Base-by-base conservation (phyloP, 1,284 basidiomycete genomes). In the Trichosporon ovoides region DNA sequence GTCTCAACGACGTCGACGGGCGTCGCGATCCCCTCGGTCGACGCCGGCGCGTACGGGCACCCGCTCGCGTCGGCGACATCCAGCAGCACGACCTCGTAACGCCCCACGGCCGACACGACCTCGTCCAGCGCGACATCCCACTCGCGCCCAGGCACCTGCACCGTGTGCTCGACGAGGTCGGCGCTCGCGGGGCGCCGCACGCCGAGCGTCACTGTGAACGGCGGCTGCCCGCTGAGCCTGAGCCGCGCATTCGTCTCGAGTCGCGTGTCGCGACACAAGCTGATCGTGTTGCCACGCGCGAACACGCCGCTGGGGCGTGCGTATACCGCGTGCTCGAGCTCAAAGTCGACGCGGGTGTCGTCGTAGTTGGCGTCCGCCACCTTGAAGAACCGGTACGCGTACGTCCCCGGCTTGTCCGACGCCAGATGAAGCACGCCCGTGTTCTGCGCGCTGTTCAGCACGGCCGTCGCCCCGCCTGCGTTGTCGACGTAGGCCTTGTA, bases 1-100 rank as follows among this genome's bases (percentile, higher is more conserved):
- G 90, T 92, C 77, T 98, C 95, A 7, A 92, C 90, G 11, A 98
- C 92, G 64, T 96, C 91, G 22, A 91, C 82, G 82, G 85, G 85
- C 40, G 91, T 83, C 34, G 83, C 83, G 59, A 84, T 80, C 33
- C 79, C 78, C 59, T 84, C 80, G n/a, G 83, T 82, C 67, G 91
- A 86, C 37, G 84, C 75, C 20, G 83, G 81, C 48, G 84, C 84
- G 67, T 87, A 86, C 53, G 83, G 85, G 74, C 95, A 98, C 33
- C 82, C 84, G 20, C 87, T 89, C 14, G 86, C 83, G 75, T 96
- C 91, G 18, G 81, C 78, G 13, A 94, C 80, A 0, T 84, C 83
- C 50, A 89, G 84, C 57, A 97, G 86, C 46, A 82, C 83, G 52
- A 97, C 80, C 52, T 87, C 81, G 73, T 96, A 88, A 16, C 88